These are phyloP conservation scores for Aspergillus amoenus DNA, from an alignment of 2,329 filamentous ascomycete genomes.

Conservation along the genomic window DNA sequence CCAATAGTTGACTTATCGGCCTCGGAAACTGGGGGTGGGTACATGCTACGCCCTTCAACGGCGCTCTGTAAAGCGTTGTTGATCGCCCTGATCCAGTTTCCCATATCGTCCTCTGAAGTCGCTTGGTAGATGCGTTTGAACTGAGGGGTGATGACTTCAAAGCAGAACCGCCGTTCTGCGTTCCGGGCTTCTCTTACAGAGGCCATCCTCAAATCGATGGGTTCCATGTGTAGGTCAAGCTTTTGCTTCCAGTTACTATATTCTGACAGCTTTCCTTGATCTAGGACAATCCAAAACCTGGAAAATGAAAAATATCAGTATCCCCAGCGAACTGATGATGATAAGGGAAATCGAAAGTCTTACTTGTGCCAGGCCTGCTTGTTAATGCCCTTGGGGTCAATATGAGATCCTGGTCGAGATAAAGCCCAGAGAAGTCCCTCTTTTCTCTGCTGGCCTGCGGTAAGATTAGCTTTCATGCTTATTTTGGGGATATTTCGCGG, in stretches of 20 bases:
- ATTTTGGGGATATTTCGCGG: not conserved
- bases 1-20: constrained; percentile 61
- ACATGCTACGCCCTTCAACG: constrained; percentile 73
- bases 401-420: constrained; percentile 88
- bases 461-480: constrained; percentile 50
- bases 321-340: not conserved
- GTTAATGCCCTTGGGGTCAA: constrained; percentile 91
- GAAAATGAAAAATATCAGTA: not conserved
- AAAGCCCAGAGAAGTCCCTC: constrained; percentile 94
- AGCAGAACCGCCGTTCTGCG: constrained; percentile 92
- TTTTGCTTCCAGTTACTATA: constrained; percentile 99
- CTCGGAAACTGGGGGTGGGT: constrained; percentile 44
- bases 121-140: constrained; percentile 97
- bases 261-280: constrained; percentile 93
- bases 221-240: constrained; percentile 94
- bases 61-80: constrained; percentile 97
- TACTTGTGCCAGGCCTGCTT: constrained; percentile 99
- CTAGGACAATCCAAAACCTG: constrained; percentile 97
- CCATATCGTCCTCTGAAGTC: constrained; percentile 97
- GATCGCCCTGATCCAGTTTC: constrained; percentile 91
- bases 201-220: constrained; percentile 94
- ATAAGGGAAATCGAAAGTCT: constrained; percentile 31
- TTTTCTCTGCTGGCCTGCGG: constrained; percentile 70
- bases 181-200: constrained; percentile 95
- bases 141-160: constrained; percentile 95